phyloP scores from a whole-genome alignment of 129 eudicot species.

The Flaveria ramosissima region DNA sequence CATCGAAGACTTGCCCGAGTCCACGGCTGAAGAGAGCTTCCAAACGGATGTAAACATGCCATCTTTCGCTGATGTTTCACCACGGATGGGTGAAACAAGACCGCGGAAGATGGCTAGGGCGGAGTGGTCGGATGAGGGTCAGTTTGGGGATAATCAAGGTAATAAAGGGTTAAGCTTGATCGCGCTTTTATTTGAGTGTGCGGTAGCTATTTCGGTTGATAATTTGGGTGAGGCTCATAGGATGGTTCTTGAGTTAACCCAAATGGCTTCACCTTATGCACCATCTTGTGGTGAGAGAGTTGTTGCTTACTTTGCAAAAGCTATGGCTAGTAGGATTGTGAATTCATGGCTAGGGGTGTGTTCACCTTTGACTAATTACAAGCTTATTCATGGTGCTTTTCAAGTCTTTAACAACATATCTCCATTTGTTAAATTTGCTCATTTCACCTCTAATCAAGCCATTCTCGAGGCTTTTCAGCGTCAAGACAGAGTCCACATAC shows the following conservation, averaged over 20 bases:
- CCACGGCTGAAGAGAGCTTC: conserved; percentile 42
- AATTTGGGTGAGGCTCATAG: conserved; percentile 79
- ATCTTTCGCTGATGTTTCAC: conserved; percentile 26
- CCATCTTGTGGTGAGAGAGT: conserved; percentile 76
- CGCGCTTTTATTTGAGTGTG: conserved; percentile 63
- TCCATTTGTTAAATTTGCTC: conserved; percentile 78
- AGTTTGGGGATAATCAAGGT: conserved; percentile 20
- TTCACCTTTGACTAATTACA: conserved; percentile 62
- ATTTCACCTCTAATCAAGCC: conserved; percentile 83
- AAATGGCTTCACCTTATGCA: conserved; percentile 76
- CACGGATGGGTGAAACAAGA: conserved; percentile 48
- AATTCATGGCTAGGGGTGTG: conserved; percentile 83
- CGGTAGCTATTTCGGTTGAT: conserved; percentile 85
- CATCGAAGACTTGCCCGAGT: conserved; percentile 67
- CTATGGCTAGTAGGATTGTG: conserved; percentile 71
- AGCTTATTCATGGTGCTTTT: conserved; percentile 56
- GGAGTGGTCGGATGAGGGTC: conserved; percentile 15
- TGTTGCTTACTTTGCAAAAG: conserved; percentile 78
- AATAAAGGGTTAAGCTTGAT: conserved; percentile 50
- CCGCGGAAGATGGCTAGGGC: conserved; percentile 50
- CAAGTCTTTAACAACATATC: conserved; percentile 74
- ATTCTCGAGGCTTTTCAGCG: conserved; percentile 74
- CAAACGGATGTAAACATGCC: conserved; percentile 33
- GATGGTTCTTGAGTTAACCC: conserved; percentile 72
- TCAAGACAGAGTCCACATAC: conserved; percentile 64